Evolutionary conservation across 2,329 filamentous ascomycete genomes (phyloP), one percentile per base, ranked within the genome.

Genomic region (Claviceps paspali): DNA sequence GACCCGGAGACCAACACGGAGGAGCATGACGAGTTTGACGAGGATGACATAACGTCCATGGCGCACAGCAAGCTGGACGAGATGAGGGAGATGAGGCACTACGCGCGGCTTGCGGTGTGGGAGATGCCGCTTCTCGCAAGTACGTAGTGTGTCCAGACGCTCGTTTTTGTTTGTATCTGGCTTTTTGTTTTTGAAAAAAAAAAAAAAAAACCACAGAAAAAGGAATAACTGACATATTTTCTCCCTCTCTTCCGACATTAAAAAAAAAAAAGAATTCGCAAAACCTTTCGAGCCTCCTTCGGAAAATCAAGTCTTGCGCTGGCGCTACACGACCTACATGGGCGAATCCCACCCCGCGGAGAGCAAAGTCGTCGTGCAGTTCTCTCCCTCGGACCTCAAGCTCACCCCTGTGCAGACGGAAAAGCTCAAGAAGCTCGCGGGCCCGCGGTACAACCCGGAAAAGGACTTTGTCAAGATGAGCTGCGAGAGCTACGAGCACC

Each of bases 271-370:
- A 94, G 84, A 88, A 55, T 72, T 91, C 44, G 80, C 83, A 38
- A 83, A 83, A 59, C 80, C 83, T 14, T 96, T 94, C 56, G 62
- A 69, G 42, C 73, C 77, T 3, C 85, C 88, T 2, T 68, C 71
- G 11, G 57, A 67, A 22, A 59, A 75, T 32, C 69, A 82, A 49
- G 76, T 85, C 32, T 74, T 98, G 40, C 81, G 88, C 50, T 98
- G 95, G 76, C 80, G 91, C 51, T 95, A 94, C 66, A 98, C 91
- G 12, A 87, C 81, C 27, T 96, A 96, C 63, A 80, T 98, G 71
- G 88, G 88, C 50, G 91, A 96, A 61, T 67, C 73, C 39, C 92
- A 98, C 62, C 88, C 91, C 0, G 85, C 88, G 3, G 77, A 86
- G 60, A 79, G 77, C 54, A 98, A 98, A 67, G 87, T 98, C 15